phyloP scores from a whole-genome alignment of 805 yeast genomes.

The Brettanomyces custersianus region DNA sequence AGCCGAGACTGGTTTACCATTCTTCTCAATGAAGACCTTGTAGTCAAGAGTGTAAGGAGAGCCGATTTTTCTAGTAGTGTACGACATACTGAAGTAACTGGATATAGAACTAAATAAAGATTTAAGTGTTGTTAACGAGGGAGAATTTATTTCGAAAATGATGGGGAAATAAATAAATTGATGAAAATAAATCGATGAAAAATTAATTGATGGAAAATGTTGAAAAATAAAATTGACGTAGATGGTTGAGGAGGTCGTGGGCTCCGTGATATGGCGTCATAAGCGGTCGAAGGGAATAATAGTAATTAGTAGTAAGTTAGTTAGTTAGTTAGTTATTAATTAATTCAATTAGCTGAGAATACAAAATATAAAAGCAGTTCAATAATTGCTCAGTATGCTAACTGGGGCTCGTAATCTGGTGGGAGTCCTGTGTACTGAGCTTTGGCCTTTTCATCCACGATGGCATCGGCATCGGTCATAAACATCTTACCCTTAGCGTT shows the following conservation, averaged over 20 bases:
- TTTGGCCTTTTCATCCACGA: constrained; percentile 48
- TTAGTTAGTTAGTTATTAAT: too few species aligned
- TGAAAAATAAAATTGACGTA: too few species aligned
- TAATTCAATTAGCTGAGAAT: constrained; percentile 18
- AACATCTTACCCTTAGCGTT: constrained; percentile 40
- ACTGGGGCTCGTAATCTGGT: constrained; percentile 52
- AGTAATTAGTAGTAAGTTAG: neutral
- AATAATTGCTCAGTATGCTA: constrained; percentile 12
- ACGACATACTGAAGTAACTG: constrained; percentile 41
- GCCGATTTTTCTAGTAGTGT: constrained; percentile 87
- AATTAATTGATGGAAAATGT: too few species aligned
- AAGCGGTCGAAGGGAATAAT: neutral
- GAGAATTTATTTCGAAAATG: neutral
- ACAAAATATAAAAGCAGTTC: constrained; percentile 9
- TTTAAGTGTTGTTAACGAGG: neutral
- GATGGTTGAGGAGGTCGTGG: neutral
- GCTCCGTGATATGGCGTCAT: neutral
- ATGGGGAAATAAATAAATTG: too few species aligned
- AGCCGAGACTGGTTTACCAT: constrained; percentile 90
- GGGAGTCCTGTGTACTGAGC: constrained; percentile 53
- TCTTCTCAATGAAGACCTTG: constrained; percentile 84
- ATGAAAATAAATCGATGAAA: too few species aligned
- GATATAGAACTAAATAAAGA: constrained; percentile 1
- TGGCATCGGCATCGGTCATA: constrained; percentile 50
- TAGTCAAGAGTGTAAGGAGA: constrained; percentile 92